Percentiles rank a stretch among this genome's conserved stretches.
These are phyloP conservation scores for Chimonanthus praecox DNA, from an alignment of 164 flowering plant genomes.

Conservation along the genomic window DNA sequence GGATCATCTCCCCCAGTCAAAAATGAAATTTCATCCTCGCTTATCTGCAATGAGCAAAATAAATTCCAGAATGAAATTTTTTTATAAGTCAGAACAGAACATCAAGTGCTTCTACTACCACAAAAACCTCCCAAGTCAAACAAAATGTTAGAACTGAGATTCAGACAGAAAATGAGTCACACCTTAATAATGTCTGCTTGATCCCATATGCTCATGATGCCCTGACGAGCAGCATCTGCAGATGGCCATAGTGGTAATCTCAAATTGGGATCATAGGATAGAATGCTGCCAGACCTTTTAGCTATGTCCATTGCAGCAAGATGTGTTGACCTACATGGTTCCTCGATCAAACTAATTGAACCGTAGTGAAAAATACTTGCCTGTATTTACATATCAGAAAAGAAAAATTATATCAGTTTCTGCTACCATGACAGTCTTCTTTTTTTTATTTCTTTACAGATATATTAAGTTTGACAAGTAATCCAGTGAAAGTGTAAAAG, in stretches of 20 bases:
- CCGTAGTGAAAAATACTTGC: conserved; percentile 71
- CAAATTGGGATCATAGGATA: conserved; percentile 77
- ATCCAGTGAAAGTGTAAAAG: neutral
- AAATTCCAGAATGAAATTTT: conserved; percentile 2
- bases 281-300: conserved; percentile 49
- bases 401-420: conserved; percentile 6
- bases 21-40: conserved; percentile 68
- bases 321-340: conserved; percentile 68
- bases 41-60: conserved; percentile 34
- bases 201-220: conserved; percentile 73
- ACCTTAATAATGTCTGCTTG: conserved; percentile 76
- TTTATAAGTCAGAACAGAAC: neutral
- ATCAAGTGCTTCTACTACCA: neutral
- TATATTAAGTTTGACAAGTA: neutral
- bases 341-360: conserved; percentile 72
- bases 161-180: neutral
- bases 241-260: conserved; percentile 78
- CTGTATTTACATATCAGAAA: conserved; percentile 24
- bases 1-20: conserved; percentile 69
- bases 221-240: conserved; percentile 55
- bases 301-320: conserved; percentile 66
- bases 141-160: neutral
- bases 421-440: neutral
- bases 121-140: neutral
- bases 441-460: neutral